Evolutionary conservation across 2,329 filamentous ascomycete genomes (phyloP).

Genomic region (Mycocentrospora acerina): DNA sequence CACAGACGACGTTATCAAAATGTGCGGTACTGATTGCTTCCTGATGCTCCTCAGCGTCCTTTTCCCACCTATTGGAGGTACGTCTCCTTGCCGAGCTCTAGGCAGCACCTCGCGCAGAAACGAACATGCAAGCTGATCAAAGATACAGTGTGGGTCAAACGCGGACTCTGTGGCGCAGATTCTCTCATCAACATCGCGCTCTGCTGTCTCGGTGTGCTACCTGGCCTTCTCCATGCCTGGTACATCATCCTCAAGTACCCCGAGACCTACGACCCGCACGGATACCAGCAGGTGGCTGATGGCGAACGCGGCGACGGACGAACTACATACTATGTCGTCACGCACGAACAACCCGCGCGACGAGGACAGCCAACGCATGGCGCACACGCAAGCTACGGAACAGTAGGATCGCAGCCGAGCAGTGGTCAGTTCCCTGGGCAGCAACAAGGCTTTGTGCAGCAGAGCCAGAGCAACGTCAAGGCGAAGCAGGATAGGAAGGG

Average conservation of each 20-base stretch:
- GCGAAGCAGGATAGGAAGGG: constrained; percentile 14
- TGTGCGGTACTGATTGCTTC: constrained; percentile 64
- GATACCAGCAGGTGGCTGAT: constrained; percentile 63
- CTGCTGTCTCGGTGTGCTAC: constrained; percentile 63
- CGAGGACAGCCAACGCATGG: constrained; percentile 23
- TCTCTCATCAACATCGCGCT: constrained; percentile 94
- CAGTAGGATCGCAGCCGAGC: constrained; percentile 40
- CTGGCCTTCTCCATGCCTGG: constrained; percentile 92
- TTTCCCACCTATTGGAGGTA: constrained; percentile 61
- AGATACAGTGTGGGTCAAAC: constrained; percentile 86
- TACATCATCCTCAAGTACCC: constrained; percentile 95
- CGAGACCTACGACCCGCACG: constrained; percentile 56
- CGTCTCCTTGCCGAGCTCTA: constrained; percentile 29
- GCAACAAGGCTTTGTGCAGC: constrained; percentile 38
- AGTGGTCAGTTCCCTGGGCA: constrained; percentile 47
- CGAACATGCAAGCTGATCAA: constrained; percentile 9
- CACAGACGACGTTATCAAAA: constrained; percentile 31
- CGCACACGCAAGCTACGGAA: constrained; percentile 41
- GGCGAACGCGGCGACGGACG: constrained; percentile 48
- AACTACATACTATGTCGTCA: constrained; percentile 30
- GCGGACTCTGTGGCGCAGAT: constrained; percentile 88
- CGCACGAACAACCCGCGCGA: constrained; percentile 43
- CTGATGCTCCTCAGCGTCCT: constrained; percentile 62
- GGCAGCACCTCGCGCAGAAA: constrained; percentile 10
- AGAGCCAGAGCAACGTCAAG: constrained; percentile 19